Evolutionary conservation across 768 basidiomycete genomes (phyloP).

Genomic region (Brasilioporus rufonigricans): DNA sequence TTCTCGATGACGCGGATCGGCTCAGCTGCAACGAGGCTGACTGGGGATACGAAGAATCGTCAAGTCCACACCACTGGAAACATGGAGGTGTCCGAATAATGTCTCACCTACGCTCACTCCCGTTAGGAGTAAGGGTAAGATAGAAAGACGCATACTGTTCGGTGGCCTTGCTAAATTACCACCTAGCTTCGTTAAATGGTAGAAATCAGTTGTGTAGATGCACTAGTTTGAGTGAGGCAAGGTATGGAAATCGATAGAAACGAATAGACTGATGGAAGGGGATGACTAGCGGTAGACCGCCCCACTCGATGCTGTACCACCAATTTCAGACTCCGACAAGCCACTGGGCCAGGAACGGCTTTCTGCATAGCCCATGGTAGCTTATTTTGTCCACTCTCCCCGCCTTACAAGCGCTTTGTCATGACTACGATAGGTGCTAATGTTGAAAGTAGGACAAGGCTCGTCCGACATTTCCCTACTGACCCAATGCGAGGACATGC

Average conservation of each 20-base stretch:
- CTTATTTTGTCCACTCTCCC: not conserved
- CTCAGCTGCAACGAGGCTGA: conserved; percentile 42
- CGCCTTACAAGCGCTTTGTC: not conserved
- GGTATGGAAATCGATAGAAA: not conserved
- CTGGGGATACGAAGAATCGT: conserved; percentile 12
- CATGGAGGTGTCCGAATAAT: not conserved
- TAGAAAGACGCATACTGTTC: conserved; percentile 36
- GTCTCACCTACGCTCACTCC: conserved; percentile 34
- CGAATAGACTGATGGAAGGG: not conserved
- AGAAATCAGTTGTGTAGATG: not conserved
- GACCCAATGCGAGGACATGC: too few relatives aligned
- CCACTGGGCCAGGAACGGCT: not conserved
- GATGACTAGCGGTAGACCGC: not conserved
- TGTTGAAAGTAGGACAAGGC: too few relatives aligned
- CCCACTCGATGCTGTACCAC: conserved; percentile 3
- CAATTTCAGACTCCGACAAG: conserved; percentile 25
- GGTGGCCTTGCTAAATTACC: not conserved
- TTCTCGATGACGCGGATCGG: conserved; percentile 48
- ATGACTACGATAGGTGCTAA: conserved; percentile 2
- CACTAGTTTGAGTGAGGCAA: not conserved
- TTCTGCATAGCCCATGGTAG: not conserved
- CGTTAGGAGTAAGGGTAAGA: conserved; percentile 37
- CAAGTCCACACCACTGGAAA: not conserved
- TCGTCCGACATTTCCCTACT: too few relatives aligned
- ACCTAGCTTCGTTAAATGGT: not conserved